These are phyloP conservation scores for Neotropicomus parvogracilis DNA, from an alignment of 1,284 basidiomycete species.

Conservation along the genomic window DNA sequence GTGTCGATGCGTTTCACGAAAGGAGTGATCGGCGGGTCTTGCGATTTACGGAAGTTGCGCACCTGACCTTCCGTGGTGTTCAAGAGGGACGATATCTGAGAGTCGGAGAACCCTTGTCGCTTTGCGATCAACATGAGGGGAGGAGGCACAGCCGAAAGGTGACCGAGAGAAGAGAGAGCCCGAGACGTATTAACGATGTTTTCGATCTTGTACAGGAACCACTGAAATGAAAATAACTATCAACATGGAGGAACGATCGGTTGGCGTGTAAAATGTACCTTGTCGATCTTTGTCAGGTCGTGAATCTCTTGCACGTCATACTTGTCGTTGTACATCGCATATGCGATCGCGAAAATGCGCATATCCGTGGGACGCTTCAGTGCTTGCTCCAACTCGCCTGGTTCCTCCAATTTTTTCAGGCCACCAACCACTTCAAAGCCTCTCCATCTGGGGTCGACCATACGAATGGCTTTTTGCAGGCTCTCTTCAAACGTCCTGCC, in stretches of 20 bases:
- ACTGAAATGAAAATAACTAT: constrained; percentile 42
- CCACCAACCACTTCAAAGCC: constrained; percentile 72
- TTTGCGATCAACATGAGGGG: constrained; percentile 84
- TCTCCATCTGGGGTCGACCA: constrained; percentile 90
- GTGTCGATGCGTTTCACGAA: constrained; percentile 99
- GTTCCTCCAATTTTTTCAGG: constrained; percentile 41
- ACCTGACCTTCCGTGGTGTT: constrained; percentile 71
- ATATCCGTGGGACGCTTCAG: constrained; percentile 82
- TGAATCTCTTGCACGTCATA: constrained; percentile 91
- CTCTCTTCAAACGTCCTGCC: constrained; percentile 99
- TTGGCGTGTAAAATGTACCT: constrained; percentile 42
- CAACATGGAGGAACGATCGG: background rate
- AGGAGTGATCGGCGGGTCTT: constrained; percentile 74
- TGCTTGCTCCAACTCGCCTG: constrained; percentile 83
- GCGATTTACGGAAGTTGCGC: constrained; percentile 81
- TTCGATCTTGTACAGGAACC: constrained; percentile 99
- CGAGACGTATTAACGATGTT: constrained; percentile 90
- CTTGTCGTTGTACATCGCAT: constrained; percentile 93
- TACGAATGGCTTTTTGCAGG: constrained; percentile 97
- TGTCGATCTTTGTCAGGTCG: constrained; percentile 96
- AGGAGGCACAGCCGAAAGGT: constrained; percentile 59
- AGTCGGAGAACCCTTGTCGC: constrained; percentile 91
- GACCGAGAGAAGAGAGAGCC: constrained; percentile 65
- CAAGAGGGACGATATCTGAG: constrained; percentile 83
- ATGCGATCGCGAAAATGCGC: constrained; percentile 94